A percentile compares a stretch with the other conserved stretches of the same genome.
These are phyloP conservation scores for Hericium coralloides DNA, from an alignment of 768 basidiomycete genomes.

Conservation along the genomic window DNA sequence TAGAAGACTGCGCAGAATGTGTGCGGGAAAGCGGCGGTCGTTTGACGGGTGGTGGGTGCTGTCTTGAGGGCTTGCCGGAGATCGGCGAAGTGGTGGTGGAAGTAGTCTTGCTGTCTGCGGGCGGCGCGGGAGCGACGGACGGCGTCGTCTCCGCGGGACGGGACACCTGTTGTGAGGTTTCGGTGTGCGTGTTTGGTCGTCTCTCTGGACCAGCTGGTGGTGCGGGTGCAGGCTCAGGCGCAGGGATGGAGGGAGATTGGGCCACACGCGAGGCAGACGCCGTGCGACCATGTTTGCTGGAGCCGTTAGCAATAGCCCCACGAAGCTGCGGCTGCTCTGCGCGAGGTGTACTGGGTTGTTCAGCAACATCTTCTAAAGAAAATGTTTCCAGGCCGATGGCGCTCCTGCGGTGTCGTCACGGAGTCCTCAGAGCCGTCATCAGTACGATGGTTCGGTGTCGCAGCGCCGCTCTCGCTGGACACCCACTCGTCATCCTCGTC, in stretches of 20 bases:
- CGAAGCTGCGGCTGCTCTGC: not conserved
- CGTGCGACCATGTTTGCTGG: slow-evolving; percentile 9
- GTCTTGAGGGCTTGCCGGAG: slow-evolving; percentile 12
- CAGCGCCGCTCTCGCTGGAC: slow-evolving; percentile 70
- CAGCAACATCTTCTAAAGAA: slow-evolving; percentile 9
- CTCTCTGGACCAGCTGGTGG: not conserved
- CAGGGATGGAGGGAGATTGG: not conserved
- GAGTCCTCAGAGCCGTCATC: slow-evolving; percentile 31
- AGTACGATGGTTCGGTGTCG: slow-evolving; percentile 42
- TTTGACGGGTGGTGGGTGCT: slow-evolving; percentile 22
- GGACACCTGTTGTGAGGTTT: too few species aligned
- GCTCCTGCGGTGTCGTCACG: slow-evolving; percentile 19
- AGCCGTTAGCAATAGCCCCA: not conserved
- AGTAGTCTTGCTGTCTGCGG: not conserved
- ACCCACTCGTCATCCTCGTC: slow-evolving; percentile 67
- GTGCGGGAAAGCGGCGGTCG: slow-evolving; percentile 45
- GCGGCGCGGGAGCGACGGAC: not conserved
- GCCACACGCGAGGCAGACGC: not conserved
- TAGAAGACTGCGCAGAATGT: slow-evolving; percentile 37
- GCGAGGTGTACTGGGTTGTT: slow-evolving; percentile 19
- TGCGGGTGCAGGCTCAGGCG: not conserved
- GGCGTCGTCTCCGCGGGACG: not conserved
- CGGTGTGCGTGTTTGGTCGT: too few species aligned
- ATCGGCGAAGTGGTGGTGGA: not conserved
- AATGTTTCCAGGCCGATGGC: slow-evolving; percentile 1